A percentile compares a stretch with the other conserved stretches of the same genome.
phyloP scores from a whole-genome alignment of 192 early-diverging fungal genomes.

The Coemansia reversa region DNA sequence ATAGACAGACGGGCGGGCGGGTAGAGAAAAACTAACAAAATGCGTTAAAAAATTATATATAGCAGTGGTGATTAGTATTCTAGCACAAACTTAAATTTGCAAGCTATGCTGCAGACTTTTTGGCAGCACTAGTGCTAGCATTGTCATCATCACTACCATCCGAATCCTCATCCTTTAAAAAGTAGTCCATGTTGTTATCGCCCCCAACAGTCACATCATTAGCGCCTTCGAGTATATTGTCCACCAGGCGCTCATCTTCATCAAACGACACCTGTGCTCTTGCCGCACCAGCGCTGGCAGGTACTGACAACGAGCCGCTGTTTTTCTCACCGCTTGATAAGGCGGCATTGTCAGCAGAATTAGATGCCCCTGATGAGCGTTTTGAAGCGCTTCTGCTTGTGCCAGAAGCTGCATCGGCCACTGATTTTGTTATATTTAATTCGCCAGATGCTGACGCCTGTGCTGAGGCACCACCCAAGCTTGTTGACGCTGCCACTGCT shows the following conservation, averaged over 20 bases:
- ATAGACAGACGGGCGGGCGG: no score
- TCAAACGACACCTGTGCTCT: conserved; percentile 30
- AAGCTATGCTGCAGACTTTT: neutral
- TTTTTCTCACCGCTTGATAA: no score
- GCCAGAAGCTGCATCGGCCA: conserved; percentile 2
- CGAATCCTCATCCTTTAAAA: conserved; percentile 42
- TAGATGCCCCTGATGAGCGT: conserved; percentile 9
- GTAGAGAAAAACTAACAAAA: no score
- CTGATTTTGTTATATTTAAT: no score
- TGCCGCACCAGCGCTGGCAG: conserved; percentile 12
- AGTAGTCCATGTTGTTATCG: conserved; percentile 43
- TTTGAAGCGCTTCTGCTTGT: conserved; percentile 5
- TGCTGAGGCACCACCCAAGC: no score
- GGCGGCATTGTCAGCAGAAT: no score
- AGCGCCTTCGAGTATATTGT: conserved; percentile 36
- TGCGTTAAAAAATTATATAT: no score
- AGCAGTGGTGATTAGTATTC: no score
- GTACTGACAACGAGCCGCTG: neutral
- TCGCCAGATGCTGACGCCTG: no score
- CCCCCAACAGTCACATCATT: conserved; percentile 3
- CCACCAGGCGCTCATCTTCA: conserved; percentile 33
- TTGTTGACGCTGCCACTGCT: neutral
- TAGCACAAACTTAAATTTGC: no score
- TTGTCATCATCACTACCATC: conserved; percentile 30
- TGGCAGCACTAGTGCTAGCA: conserved; percentile 2